A percentile compares a stretch with the other conserved stretches of the same genome.
These are phyloP conservation scores for Aspergillus sparsus DNA, from an alignment of 495 filamentous ascomycete genomes.

Conservation along the genomic window DNA sequence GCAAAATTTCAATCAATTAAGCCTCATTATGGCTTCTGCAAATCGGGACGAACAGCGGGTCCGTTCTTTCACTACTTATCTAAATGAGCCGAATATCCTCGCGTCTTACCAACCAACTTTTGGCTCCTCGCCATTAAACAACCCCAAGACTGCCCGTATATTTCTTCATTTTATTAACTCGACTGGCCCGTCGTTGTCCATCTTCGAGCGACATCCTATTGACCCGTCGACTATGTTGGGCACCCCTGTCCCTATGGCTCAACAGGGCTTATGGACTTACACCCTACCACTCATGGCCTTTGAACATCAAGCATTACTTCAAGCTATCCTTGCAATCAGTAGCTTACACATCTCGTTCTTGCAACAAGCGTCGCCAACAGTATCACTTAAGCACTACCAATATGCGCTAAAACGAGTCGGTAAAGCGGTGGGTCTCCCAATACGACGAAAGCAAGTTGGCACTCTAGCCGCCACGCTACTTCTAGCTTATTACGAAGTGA, in stretches of 20 bases:
- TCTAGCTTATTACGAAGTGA: slow-evolving; percentile 90
- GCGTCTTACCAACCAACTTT: slow-evolving; percentile 74
- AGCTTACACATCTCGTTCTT: slow-evolving; percentile 88
- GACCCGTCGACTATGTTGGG: slow-evolving; percentile 76
- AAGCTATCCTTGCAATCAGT: slow-evolving; percentile 86
- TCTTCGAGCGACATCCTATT: slow-evolving; percentile 81
- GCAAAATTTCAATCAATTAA: slow-evolving; percentile 54
- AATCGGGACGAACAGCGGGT: slow-evolving; percentile 51
- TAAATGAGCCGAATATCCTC: slow-evolving; percentile 71
- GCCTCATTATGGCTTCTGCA: slow-evolving; percentile 50
- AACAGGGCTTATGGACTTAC: slow-evolving; percentile 85
- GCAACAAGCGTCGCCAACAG: slow-evolving; percentile 67
- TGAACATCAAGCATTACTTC: slow-evolving; percentile 79
- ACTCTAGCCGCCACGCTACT: slow-evolving; percentile 88
- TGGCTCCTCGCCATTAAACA: slow-evolving; percentile 76
- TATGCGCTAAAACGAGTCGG: slow-evolving; percentile 77
- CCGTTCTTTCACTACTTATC: slow-evolving; percentile 63
- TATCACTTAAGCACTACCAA: slow-evolving; percentile 90
- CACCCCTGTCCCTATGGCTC: slow-evolving; percentile 61
- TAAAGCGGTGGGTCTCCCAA: slow-evolving; percentile 68
- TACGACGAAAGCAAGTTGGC: slow-evolving; percentile 71
- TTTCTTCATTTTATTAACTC: slow-evolving; percentile 93
- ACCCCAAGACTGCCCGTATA: slow-evolving; percentile 77
- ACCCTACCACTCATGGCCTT: slow-evolving; percentile 83
- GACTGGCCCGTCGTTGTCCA: slow-evolving; percentile 81